Evolutionary conservation across 768 basidiomycete genomes (phyloP).

Genomic region (Trametes maxima): DNA sequence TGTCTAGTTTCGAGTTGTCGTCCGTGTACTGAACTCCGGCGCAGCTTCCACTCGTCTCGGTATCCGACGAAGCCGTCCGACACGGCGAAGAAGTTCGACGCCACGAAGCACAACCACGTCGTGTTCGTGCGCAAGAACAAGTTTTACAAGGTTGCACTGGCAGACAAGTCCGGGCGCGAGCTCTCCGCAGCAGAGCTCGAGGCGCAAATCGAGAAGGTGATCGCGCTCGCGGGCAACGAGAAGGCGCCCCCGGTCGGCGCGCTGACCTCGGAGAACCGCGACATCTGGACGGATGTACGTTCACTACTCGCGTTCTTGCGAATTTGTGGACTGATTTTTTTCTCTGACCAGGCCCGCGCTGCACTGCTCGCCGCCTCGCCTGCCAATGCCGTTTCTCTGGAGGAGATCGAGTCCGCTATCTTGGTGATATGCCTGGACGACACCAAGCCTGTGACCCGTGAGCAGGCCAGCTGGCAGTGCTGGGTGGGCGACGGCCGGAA

Average conservation of each 20-base stretch:
- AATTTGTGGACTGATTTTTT: neutral
- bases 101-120: conserved; percentile 78
- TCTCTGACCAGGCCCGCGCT: conserved; percentile 48
- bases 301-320: neutral
- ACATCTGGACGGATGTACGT: conserved; percentile 83
- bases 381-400: conserved; percentile 64
- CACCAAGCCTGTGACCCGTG: conserved; percentile 74
- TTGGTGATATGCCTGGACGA: conserved; percentile 88
- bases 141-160: conserved; percentile 83
- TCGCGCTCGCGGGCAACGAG: conserved; percentile 57
- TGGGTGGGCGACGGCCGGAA: conserved; percentile 94
- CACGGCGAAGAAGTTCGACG: conserved; percentile 79
- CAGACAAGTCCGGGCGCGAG: conserved; percentile 62
- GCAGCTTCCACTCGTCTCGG: conserved; percentile 89
- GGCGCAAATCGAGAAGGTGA: conserved; percentile 72
- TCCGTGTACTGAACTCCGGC: neutral
- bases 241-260: conserved; percentile 62
- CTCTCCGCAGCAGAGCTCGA: conserved; percentile 84
- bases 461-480: conserved; percentile 76
- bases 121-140: conserved; percentile 90
- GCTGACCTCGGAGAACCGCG: conserved; percentile 87
- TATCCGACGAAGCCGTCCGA: conserved; percentile 85
- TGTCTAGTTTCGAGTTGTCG: neutral
- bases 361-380: conserved; percentile 66
- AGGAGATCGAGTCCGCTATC: conserved; percentile 88